Base-by-base conservation (phyloP, 495 filamentous ascomycete genomes). In the Penicillium ochrochloron region DNA sequence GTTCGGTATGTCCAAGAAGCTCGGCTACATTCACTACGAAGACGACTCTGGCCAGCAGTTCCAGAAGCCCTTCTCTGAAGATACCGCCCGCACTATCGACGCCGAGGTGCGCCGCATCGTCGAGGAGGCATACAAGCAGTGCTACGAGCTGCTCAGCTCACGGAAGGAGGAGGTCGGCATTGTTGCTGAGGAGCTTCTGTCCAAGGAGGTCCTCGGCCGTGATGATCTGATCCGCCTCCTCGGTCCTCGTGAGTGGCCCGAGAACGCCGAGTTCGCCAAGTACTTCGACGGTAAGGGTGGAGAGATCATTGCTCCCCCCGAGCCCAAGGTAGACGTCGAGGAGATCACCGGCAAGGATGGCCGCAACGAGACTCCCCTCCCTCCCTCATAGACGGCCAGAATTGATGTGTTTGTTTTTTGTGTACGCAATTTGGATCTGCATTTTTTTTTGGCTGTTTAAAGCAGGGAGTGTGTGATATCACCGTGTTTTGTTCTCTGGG, bases 1-100 rank as follows among this genome's bases (percentile, higher is more conserved):
- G 76, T 98, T 92, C 86, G 95, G 95, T 68, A 99, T 99, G 95
- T 94, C 90, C 41, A 86, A 90, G 62, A 94, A 96, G 77, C 86
- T 99, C 55, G 92, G 94, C 25, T 94, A 92, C 62, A 82, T 99
- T 61, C 89, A 95, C 81, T 99, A 93, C 76, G 89, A 94, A 64
- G 88, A 95, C 70, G 89, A 94, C 67, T 80, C 88, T 58, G 81
- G 89, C 58, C 86, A 92, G 66, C 88, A 89, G 74, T 72, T 98
- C 42, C 89, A 94, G 64, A 99, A 99, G 80, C 96, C 96, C 0
- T 98, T 97, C 80, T 93, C 92, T 29, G 95, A 99, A 82, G 84
- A 91, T 53, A 99, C 95, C 10, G 95, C 93, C 35, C 90, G 89
- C 71, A 90, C 85, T 55, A 99, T 99, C 73, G 95, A 99, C 75